Conservation (phyloP, 2,329 filamentous ascomycete genomes). For the Tetracladium maxilliforme region DNA sequence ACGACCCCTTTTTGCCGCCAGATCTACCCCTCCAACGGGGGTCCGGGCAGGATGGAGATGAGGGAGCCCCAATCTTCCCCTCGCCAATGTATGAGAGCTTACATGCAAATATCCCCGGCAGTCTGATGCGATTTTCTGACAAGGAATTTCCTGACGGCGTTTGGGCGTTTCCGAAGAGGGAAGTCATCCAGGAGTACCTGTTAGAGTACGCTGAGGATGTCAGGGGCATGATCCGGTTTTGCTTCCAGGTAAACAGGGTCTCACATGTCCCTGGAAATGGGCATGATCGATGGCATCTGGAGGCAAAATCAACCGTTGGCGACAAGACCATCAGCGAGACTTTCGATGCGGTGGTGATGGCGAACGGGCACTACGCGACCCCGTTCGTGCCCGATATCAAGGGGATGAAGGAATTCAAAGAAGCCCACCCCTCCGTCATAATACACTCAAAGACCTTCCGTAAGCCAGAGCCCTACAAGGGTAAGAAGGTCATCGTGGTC, state of each 20-base stretch:
- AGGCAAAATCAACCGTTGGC: conserved; percentile 32
- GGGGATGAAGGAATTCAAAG: conserved; percentile 44
- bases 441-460: conserved; percentile 74
- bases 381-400: conserved; percentile 50
- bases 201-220: conserved; percentile 51
- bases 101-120: conserved; percentile 75
- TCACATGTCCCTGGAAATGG: conserved; percentile 9
- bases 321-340: conserved; percentile 21
- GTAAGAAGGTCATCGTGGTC: conserved; percentile 67
- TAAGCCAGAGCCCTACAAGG: conserved; percentile 41
- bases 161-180: conserved; percentile 61
- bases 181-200: conserved; percentile 61
- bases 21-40: too few relatives aligned
- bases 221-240: conserved; percentile 51
- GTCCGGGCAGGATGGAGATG: conserved; percentile 17
- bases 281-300: conserved; percentile 40
- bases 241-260: conserved; percentile 53
- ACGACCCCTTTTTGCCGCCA: conserved; percentile 43
- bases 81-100: conserved; percentile 72
- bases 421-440: conserved; percentile 42
- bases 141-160: conserved; percentile 45
- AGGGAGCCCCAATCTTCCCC: conserved; percentile 62
- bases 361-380: conserved; percentile 61
- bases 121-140: conserved; percentile 70
- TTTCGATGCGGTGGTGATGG: conserved; percentile 68